These are phyloP conservation scores for Xylariales sp. DNA, from an alignment of 2,329 filamentous ascomycete species.

Conservation along the genomic window DNA sequence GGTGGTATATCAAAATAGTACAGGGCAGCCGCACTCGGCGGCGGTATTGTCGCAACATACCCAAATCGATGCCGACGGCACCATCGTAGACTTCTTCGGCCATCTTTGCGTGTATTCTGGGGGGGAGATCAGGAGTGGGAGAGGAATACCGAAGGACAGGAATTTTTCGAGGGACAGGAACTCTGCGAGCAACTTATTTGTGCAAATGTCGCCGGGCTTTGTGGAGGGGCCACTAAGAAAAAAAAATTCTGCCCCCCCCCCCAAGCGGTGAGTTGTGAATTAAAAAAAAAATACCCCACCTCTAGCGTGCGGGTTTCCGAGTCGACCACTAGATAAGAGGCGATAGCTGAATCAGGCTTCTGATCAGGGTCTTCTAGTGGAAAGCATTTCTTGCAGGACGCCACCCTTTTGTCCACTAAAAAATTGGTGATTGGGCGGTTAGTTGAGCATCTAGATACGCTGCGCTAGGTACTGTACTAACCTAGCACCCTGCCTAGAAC, in stretches of 20 bases:
- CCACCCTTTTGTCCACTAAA: conserved; percentile 8
- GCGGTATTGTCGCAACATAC: conserved; percentile 64
- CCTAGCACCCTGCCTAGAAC: not conserved
- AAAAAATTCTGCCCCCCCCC: conserved; percentile 42
- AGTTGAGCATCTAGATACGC: not conserved
- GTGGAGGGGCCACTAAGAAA: conserved; percentile 34
- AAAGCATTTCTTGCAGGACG: conserved; percentile 9
- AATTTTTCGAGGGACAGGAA: conserved; percentile 37
- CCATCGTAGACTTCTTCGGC: conserved; percentile 98
- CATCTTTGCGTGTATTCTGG: conserved; percentile 66
- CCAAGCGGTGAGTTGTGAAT: conserved; percentile 40
- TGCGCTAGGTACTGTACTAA: not conserved
- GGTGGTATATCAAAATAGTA: too few species aligned
- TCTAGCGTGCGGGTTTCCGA: conserved; percentile 14
- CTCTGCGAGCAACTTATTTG: conserved; percentile 37
- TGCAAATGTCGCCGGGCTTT: conserved; percentile 40
- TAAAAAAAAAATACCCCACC: conserved; percentile 37
- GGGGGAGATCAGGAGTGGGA: conserved; percentile 27
- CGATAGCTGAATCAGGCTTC: conserved; percentile 35
- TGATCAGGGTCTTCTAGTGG: not conserved
- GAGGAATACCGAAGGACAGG: conserved; percentile 38
- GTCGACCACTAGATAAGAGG: conserved; percentile 32
- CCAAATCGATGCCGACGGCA: conserved; percentile 99
- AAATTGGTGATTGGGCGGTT: conserved; percentile 8
- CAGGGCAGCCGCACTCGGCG: not conserved